phyloP scores from a whole-genome alignment of 1,284 basidiomycete species.

The Ceratobasidium sp. region DNA sequence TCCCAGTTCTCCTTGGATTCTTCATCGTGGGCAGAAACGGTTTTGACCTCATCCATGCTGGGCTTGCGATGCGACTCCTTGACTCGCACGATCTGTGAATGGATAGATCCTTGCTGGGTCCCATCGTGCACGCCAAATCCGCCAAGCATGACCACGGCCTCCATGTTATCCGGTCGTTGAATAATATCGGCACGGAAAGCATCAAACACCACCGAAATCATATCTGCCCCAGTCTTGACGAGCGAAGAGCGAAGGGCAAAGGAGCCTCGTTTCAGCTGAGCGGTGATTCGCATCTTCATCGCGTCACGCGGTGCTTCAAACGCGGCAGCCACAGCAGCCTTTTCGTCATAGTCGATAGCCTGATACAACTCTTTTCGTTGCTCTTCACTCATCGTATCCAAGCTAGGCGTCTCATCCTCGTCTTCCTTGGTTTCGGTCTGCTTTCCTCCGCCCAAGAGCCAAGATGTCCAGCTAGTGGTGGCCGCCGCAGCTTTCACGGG shows the following conservation, averaged over 20 bases:
- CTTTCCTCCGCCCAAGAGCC: conserved; percentile 18
- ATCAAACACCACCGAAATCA: conserved; percentile 91
- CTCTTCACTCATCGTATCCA: conserved; percentile 84
- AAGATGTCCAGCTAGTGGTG: conserved; percentile 20
- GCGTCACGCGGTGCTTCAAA: conserved; percentile 81
- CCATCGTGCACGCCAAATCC: conserved; percentile 93
- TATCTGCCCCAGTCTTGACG: conserved; percentile 63
- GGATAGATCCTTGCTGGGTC: conserved; percentile 80
- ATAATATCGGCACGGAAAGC: conserved; percentile 84
- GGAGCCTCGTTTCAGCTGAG: conserved; percentile 85
- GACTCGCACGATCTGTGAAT: conserved; percentile 93
- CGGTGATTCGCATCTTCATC: conserved; percentile 77
- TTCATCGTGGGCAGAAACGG: conserved; percentile 43
- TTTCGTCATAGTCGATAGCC: conserved; percentile 93
- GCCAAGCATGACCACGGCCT: conserved; percentile 84
- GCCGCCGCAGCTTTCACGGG: conserved; percentile 49
- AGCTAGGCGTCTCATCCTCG: conserved; percentile 56
- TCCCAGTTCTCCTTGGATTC: conserved; percentile 46
- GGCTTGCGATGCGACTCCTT: conserved; percentile 58
- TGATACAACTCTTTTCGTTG: conserved; percentile 94
- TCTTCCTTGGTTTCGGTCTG: conserved; percentile 42
- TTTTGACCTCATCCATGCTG: conserved; percentile 42
- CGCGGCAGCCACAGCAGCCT: conserved; percentile 69
- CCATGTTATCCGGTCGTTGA: conserved; percentile 86
- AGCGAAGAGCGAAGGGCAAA: conserved; percentile 76